These are phyloP conservation scores for Odonthalia washingtoniensis DNA, from an alignment of 31 red algal species.

Conservation along the genomic window DNA sequence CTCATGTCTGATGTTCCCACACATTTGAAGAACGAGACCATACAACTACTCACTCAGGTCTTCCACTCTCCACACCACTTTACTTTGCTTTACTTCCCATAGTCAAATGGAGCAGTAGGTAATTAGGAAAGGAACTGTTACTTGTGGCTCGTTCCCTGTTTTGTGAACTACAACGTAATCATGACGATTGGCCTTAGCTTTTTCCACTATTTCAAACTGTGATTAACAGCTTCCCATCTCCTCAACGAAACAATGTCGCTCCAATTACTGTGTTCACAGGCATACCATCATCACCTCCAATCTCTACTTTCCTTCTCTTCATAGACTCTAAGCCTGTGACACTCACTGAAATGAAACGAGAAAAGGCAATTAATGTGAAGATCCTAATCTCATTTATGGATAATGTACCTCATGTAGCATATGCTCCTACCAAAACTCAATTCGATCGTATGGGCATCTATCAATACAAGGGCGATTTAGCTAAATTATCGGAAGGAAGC, in stretches of 20 bases:
- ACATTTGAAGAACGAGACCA: no score
- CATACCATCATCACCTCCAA: background rate
- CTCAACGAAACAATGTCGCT: background rate
- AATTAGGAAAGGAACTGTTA: background rate
- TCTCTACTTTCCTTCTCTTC: background rate
- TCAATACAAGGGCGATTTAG: background rate
- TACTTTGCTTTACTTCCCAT: no score
- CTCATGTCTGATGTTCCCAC: no score
- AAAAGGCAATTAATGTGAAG: background rate
- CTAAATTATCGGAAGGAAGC: slow-evolving; percentile 8
- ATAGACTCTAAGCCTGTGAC: background rate
- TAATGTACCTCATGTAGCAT: slow-evolving; percentile 15
- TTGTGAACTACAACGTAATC: background rate
- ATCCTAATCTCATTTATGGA: background rate
- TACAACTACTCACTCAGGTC: no score
- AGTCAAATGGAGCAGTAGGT: no score
- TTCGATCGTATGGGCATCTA: background rate
- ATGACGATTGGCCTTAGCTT: background rate
- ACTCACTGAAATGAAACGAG: background rate
- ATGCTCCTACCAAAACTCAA: background rate
- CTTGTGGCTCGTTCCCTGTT: background rate
- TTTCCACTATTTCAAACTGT: background rate
- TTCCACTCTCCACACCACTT: no score
- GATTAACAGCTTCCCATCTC: background rate
- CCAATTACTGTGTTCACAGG: background rate